Evolutionary conservation across 805 yeast genomes (phyloP).

Genomic region (Candida odintsovae): DNA sequence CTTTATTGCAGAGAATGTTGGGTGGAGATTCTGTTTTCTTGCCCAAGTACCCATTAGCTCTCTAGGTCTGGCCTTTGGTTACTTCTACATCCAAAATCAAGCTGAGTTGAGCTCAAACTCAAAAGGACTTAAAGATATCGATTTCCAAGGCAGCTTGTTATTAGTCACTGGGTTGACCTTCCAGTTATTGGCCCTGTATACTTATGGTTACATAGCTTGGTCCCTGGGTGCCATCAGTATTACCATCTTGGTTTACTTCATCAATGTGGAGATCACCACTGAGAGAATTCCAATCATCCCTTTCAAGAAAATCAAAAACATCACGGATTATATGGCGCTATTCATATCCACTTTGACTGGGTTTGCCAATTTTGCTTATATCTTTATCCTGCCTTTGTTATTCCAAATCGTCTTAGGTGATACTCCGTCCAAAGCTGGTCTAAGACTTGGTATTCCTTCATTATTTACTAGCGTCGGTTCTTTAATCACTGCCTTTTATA

Average conservation of each 20-base stretch:
- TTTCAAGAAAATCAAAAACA: constrained; percentile 21
- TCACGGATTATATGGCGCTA: constrained; percentile 22
- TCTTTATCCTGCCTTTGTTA: constrained; percentile 36
- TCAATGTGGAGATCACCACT: constrained; percentile 22
- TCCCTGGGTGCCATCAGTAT: constrained; percentile 10
- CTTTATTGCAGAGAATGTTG: constrained; percentile 26
- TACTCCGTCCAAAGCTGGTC: constrained; percentile 34
- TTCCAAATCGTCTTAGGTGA: constrained; percentile 38
- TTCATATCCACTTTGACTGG: constrained; percentile 33
- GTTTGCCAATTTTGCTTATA: constrained; percentile 32
- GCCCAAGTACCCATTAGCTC: constrained; percentile 30
- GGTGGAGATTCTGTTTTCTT: constrained; percentile 38
- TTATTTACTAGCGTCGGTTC: constrained; percentile 39
- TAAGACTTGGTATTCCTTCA: constrained; percentile 36
- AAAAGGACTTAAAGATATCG: constrained; percentile 23
- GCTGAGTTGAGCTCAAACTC: constrained; percentile 16
- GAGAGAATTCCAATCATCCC: constrained; percentile 30
- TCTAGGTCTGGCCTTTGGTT: constrained; percentile 25
- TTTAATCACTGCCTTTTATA: constrained; percentile 31
- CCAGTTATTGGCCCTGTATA: constrained; percentile 25
- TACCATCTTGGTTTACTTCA: constrained; percentile 12
- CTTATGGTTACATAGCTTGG: constrained; percentile 10
- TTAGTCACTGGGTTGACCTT: constrained; percentile 29
- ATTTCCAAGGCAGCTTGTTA: constrained; percentile 28
- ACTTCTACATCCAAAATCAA: constrained; percentile 26